Percentiles rank a stretch among this genome's conserved stretches.
phyloP scores from a whole-genome alignment of 176 grass and related monocot species.

The Oryza glumipatula region DNA sequence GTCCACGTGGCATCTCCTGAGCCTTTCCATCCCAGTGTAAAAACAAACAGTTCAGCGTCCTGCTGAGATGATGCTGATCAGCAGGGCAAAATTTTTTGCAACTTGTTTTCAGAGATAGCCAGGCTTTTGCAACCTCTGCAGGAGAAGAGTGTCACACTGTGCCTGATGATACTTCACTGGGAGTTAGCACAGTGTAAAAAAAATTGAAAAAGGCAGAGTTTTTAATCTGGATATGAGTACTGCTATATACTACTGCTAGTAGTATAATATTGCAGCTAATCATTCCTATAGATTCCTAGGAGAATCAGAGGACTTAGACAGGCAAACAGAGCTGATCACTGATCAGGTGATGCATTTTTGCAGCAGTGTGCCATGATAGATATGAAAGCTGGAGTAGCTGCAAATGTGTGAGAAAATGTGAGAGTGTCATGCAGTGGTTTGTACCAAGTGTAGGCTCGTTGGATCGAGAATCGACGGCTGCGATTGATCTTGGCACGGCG shows the following conservation, averaged over 20 bases:
- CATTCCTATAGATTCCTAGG: not conserved
- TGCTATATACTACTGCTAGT: not conserved
- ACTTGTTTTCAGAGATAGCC: not conserved
- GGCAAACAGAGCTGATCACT: not conserved
- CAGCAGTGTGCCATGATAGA: not conserved
- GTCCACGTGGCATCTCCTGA: not conserved
- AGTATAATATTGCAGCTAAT: not conserved
- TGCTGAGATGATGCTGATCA: not conserved
- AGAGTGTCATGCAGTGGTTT: not conserved
- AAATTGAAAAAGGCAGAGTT: not conserved
- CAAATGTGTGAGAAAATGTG: not conserved
- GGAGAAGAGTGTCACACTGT: not conserved
- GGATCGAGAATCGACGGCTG: not conserved
- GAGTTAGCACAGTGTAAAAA: not conserved
- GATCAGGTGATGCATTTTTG: constrained; percentile 1
- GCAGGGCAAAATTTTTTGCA: constrained; percentile 8
- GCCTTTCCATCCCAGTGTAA: constrained; percentile 2
- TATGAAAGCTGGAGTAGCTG: not conserved
- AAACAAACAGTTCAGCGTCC: not conserved
- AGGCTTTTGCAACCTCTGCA: constrained; percentile 12
- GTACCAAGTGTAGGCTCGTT: not conserved
- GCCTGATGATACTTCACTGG: constrained; percentile 5
- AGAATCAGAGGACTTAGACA: not conserved
- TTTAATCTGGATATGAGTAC: not conserved
- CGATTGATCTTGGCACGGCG: not conserved